Conservation (phyloP, 192 early-diverging fungal species). For the Paraglomus brasilianum region DNA sequence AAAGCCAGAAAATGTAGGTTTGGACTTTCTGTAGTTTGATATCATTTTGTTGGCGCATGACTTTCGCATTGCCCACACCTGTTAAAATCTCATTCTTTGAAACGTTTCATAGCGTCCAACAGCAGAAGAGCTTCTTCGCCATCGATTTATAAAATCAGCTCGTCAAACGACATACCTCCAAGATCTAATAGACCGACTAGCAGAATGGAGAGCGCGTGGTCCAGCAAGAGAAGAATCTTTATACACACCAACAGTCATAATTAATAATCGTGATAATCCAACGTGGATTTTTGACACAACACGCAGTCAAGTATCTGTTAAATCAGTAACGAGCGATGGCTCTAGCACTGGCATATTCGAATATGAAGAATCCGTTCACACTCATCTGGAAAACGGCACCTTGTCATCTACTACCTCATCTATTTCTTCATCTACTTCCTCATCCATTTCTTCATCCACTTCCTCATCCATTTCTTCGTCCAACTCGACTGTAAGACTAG, state of each 20-base stretch:
- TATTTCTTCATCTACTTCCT: too few species aligned
- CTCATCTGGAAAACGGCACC: slow-evolving; percentile 36
- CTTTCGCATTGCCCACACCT: not conserved
- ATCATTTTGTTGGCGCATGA: not conserved
- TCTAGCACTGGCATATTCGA: not conserved
- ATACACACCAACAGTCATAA: slow-evolving; percentile 36
- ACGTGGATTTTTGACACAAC: not conserved
- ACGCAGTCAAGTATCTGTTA: not conserved
- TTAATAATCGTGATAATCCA: not conserved
- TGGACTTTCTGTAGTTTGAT: slow-evolving; percentile 15
- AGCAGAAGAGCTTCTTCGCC: slow-evolving; percentile 86
- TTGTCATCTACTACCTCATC: not conserved
- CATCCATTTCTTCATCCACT: too few species aligned
- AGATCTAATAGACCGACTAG: slow-evolving; percentile 82
- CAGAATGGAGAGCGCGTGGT: slow-evolving; percentile 66
- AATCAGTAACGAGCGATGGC: not conserved
- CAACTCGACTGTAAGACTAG: too few species aligned
- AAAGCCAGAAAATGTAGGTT: slow-evolving; percentile 72
- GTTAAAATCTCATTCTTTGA: not conserved
- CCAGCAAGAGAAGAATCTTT: slow-evolving; percentile 39
- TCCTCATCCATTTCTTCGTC: too few species aligned
- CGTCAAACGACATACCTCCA: slow-evolving; percentile 79
- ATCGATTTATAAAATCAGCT: slow-evolving; percentile 83
- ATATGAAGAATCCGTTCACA: slow-evolving; percentile 30
- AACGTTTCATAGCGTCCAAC: slow-evolving; percentile 65